Percentiles rank a stretch among this genome's conserved stretches.
Conservation (phyloP, 257 asterid genomes). For the Striga asiatica region DNA sequence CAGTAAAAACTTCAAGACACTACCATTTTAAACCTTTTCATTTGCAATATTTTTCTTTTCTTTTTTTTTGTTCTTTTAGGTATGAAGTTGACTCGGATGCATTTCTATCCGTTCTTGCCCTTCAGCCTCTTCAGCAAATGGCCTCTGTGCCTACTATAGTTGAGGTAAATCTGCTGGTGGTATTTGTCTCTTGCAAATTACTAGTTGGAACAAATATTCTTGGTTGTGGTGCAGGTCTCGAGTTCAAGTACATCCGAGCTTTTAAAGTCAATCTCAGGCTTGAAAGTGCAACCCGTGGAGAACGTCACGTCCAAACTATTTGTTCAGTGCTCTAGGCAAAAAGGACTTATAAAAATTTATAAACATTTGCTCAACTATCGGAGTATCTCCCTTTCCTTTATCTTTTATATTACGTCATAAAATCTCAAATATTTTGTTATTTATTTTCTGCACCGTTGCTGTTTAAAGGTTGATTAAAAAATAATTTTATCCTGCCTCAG, state of each 20-base stretch:
- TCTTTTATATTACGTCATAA: background rate
- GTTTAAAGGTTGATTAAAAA: too few species aligned
- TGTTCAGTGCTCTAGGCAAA: slow-evolving; percentile 97
- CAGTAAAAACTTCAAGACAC: too few species aligned
- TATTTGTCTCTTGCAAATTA: slow-evolving; percentile 3
- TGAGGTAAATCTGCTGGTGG: slow-evolving; percentile 41
- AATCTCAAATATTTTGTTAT: background rate
- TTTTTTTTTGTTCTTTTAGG: slow-evolving; percentile 28
- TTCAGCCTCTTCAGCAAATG: slow-evolving; percentile 80
- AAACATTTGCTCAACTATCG: slow-evolving; percentile 88
- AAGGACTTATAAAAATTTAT: slow-evolving; percentile 91
- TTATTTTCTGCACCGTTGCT: too few species aligned
- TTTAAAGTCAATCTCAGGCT: slow-evolving; percentile 75
- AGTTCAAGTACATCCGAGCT: slow-evolving; percentile 81
- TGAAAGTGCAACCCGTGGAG: slow-evolving; percentile 84
- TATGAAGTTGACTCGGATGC: slow-evolving; percentile 96
- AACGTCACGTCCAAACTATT: slow-evolving; percentile 85
- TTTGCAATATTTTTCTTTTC: background rate
- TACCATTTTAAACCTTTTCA: too few species aligned
- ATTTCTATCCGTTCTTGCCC: slow-evolving; percentile 88
- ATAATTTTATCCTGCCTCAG: background rate
- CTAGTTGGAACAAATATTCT: slow-evolving; percentile 4
- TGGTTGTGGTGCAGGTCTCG: slow-evolving; percentile 57
- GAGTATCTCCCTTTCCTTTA: slow-evolving; percentile 38
- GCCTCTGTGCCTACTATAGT: slow-evolving; percentile 74